phyloP scores from a whole-genome alignment of 306 rosid genomes.

The Cucurbita argyrosperma region DNA sequence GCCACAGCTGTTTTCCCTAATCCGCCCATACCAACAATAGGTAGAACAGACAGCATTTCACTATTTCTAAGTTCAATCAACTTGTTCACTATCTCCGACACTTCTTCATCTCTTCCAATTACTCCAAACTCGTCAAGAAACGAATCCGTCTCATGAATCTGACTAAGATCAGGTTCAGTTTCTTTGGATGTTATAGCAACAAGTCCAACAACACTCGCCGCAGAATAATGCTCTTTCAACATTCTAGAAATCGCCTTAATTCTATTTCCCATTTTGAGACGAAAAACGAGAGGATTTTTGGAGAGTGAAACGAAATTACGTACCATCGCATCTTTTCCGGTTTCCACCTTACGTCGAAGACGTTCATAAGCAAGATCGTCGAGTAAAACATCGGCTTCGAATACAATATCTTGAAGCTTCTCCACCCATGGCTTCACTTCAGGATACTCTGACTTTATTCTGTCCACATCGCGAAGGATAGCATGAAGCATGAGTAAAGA shows the following conservation, averaged over 20 bases:
- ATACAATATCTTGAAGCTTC: neutral
- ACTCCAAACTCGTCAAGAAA: neutral
- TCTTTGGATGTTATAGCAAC: slow-evolving; percentile 1
- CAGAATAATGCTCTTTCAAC: neutral
- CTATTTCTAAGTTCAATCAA: neutral
- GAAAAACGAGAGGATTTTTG: neutral
- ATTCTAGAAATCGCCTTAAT: neutral
- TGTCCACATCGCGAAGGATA: neutral
- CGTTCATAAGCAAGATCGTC: neutral
- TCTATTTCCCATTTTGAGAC: neutral
- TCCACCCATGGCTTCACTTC: neutral
- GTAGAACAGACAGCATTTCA: neutral
- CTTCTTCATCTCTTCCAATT: neutral
- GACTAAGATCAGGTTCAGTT: neutral
- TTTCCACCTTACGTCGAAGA: neutral
- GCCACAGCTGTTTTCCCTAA: slow-evolving; percentile 10
- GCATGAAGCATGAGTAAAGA: neutral
- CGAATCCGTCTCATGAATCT: neutral
- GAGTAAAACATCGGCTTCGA: neutral
- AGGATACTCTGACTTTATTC: neutral
- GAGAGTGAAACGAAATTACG: neutral
- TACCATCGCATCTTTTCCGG: neutral
- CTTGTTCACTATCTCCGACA: neutral
- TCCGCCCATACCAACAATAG: slow-evolving; percentile 10
- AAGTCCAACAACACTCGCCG: neutral